These are phyloP conservation scores for Myxozyma melibiosi DNA, from an alignment of 805 yeast genomes.

Conservation along the genomic window DNA sequence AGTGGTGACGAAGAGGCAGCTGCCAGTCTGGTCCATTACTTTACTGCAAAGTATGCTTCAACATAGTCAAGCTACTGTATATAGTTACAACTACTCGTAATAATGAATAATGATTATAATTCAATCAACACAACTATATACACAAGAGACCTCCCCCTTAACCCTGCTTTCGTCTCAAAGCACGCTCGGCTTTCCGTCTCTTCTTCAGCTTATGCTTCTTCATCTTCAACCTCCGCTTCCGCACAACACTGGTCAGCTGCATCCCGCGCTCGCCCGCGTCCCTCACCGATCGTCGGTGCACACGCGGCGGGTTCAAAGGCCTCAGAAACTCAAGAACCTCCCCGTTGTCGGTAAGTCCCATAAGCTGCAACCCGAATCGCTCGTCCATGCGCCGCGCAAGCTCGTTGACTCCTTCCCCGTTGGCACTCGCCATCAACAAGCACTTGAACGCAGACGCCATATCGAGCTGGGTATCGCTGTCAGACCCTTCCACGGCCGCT, in stretches of 20 bases:
- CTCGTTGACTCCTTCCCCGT: slow-evolving; percentile 19
- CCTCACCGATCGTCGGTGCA: slow-evolving; percentile 1
- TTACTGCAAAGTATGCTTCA: slow-evolving; percentile 34
- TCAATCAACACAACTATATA: background rate
- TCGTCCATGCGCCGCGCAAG: slow-evolving; percentile 15
- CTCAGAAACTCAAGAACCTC: too few relatives aligned
- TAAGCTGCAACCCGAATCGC: too few relatives aligned
- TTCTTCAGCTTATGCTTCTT: slow-evolving; percentile 95
- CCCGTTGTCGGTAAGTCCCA: too few relatives aligned
- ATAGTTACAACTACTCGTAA: background rate
- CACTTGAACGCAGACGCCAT: slow-evolving; percentile 17
- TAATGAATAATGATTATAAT: background rate
- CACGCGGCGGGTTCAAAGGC: slow-evolving; percentile 3
- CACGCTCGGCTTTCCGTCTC: slow-evolving; percentile 90
- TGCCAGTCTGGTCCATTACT: slow-evolving; percentile 39
- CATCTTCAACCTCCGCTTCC: slow-evolving; percentile 85
- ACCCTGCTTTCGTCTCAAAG: slow-evolving; percentile 43
- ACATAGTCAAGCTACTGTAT: background rate
- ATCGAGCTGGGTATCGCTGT: slow-evolving; percentile 6
- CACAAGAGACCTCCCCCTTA: background rate
- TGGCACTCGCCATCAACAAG: slow-evolving; percentile 17
- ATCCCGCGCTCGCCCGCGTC: slow-evolving; percentile 1
- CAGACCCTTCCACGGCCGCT: background rate
- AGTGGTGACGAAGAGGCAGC: slow-evolving; percentile 39
- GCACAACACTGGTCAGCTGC: slow-evolving; percentile 44